These are phyloP conservation scores for Leavenworthia alabamica DNA, from an alignment of 345 rosid species.

Conservation along the genomic window DNA sequence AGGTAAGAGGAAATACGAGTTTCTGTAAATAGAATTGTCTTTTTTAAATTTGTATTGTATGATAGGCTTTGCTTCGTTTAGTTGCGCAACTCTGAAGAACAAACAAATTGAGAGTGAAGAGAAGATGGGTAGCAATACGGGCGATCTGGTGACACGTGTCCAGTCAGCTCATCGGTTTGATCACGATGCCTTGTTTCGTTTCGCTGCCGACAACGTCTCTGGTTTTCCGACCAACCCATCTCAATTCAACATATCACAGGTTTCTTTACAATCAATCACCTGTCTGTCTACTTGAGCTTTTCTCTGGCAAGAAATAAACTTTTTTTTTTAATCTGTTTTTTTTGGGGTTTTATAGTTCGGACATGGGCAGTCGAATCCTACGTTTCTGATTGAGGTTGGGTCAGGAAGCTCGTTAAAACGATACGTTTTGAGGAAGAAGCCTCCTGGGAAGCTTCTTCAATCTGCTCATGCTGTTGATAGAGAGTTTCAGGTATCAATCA, in stretches of 20 bases:
- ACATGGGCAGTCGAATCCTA: conserved; percentile 92
- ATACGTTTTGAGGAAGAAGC: conserved; percentile 91
- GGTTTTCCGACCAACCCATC: conserved; percentile 63
- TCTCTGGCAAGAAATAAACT: neutral
- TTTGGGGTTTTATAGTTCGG: conserved; percentile 46
- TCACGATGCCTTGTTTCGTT: conserved; percentile 52
- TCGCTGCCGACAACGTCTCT: conserved; percentile 48
- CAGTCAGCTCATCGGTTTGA: conserved; percentile 53
- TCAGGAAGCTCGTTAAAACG: conserved; percentile 46
- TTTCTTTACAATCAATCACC: neutral
- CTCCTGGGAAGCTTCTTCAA: conserved; percentile 71
- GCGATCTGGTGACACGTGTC: conserved; percentile 48
- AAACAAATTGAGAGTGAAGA: conserved; percentile 1
- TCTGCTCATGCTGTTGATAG: conserved; percentile 96
- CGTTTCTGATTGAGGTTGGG: conserved; percentile 61
- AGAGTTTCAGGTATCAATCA: conserved; percentile 54
- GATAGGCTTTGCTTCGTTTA: too few relatives aligned
- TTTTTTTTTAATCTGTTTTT: neutral
- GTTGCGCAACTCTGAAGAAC: neutral
- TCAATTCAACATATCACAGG: conserved; percentile 64
- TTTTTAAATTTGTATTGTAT: neutral
- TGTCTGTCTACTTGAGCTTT: neutral
- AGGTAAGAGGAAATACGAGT: neutral
- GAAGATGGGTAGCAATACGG: conserved; percentile 52
- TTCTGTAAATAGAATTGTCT: neutral